These are phyloP conservation scores for Pseudogymnoascus sp. DNA, from an alignment of 2,329 filamentous ascomycete genomes.

Conservation along the genomic window DNA sequence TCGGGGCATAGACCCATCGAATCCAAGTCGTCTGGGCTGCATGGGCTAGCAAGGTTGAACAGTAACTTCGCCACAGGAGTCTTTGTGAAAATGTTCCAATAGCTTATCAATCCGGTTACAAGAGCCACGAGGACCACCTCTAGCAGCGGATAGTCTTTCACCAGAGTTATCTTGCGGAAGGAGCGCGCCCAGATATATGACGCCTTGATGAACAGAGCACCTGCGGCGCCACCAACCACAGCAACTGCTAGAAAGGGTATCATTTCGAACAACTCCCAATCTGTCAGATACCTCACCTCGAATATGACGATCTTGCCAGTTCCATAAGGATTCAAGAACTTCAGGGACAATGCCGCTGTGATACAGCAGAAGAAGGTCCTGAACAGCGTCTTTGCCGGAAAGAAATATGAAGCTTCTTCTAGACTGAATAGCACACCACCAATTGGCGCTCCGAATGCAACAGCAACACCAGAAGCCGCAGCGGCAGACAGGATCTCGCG, in stretches of 20 bases:
- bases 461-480: constrained; percentile 83
- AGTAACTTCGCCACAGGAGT: constrained; percentile 84
- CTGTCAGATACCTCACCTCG: constrained; percentile 78
- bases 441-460: constrained; percentile 86
- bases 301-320: constrained; percentile 96
- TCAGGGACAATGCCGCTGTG: constrained; percentile 78
- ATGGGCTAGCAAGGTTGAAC: constrained; percentile 84
- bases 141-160: constrained; percentile 75
- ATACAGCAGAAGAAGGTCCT: constrained; percentile 98
- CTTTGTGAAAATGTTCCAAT: constrained; percentile 88
- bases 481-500: constrained; percentile 90
- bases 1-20: constrained; percentile 70
- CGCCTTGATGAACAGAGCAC: constrained; percentile 94
- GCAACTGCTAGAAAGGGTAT: constrained; percentile 78
- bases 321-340: constrained; percentile 92
- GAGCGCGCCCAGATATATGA: constrained; percentile 81
- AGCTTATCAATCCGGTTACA: constrained; percentile 74
- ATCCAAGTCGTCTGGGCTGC: constrained; percentile 57
- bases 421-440: constrained; percentile 87
- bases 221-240: constrained; percentile 71
- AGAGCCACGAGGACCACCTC: constrained; percentile 85
- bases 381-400: constrained; percentile 94
- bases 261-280: constrained; percentile 94
- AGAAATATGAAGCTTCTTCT: constrained; percentile 96
- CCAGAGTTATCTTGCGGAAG: constrained; percentile 70